Evolutionary conservation across 2,329 filamentous ascomycete species (phyloP).

Genomic region (Pyricularia grisea): DNA sequence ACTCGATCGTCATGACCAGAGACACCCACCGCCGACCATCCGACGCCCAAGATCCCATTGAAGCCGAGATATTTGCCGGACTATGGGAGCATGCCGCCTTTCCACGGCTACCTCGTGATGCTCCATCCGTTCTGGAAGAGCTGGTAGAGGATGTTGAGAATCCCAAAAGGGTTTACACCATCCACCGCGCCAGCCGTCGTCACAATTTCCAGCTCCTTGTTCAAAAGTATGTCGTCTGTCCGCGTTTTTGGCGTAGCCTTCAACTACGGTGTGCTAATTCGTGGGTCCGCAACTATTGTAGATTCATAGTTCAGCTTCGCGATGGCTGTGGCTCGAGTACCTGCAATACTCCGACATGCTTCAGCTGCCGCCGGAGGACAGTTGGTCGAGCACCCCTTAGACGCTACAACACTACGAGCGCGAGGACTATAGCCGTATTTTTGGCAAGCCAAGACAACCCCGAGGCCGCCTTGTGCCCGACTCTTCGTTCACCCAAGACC

Average conservation of each 20-base stretch:
- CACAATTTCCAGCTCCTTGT: conserved; percentile 59
- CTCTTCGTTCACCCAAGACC: conserved; percentile 30
- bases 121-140: conserved; percentile 46
- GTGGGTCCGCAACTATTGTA: conserved; percentile 23
- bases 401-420: conserved; percentile 72
- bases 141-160: conserved; percentile 50
- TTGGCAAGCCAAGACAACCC: conserved; percentile 74
- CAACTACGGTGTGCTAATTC: background rate
- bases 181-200: conserved; percentile 50
- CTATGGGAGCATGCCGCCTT: conserved; percentile 55
- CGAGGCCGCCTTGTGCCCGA: conserved; percentile 56
- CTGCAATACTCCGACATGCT: conserved; percentile 71
- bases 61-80: conserved; percentile 42
- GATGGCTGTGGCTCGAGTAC: conserved; percentile 62
- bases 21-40: conserved; percentile 26
- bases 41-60: conserved; percentile 10
- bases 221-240: conserved; percentile 45
- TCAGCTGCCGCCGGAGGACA: conserved; percentile 63
- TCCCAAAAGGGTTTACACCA: conserved; percentile 49
- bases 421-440: conserved; percentile 70
- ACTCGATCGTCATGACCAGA: conserved; percentile 32
- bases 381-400: conserved; percentile 61
- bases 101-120: conserved; percentile 48
- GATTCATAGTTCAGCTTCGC: conserved; percentile 74
- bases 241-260: background rate